Conservation (phyloP, 1,139 yeast genomes). For the Yamadazyma sp. region DNA sequence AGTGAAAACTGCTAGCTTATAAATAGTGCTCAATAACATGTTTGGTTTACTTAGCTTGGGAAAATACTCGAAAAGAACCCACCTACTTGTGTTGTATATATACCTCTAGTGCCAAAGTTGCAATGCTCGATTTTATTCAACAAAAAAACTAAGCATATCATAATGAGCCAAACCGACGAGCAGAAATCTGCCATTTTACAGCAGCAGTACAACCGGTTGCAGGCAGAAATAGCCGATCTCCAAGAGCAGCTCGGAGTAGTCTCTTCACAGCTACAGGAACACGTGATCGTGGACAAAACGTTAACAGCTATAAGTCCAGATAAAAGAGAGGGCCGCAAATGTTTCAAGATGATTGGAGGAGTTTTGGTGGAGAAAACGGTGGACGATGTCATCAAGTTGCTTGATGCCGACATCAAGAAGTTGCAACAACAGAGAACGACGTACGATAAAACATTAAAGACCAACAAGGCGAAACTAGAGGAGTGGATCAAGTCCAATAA, state of each 20-base stretch:
- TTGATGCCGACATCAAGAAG: conserved; percentile 57
- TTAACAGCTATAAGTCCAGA: conserved; percentile 29
- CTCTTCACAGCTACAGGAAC: conserved; percentile 42
- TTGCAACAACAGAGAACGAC: conserved; percentile 43
- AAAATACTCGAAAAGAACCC: neutral
- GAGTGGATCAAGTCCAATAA: conserved; percentile 67
- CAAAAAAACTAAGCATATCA: neutral
- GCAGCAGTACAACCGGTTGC: conserved; percentile 60
- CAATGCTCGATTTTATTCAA: conserved; percentile 1
- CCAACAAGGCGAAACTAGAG: conserved; percentile 56
- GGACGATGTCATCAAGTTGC: conserved; percentile 67
- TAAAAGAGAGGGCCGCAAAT: conserved; percentile 60
- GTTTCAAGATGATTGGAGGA: conserved; percentile 94
- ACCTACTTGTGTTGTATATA: too few species aligned
- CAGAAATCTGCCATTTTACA: conserved; percentile 53
- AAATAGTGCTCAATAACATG: neutral
- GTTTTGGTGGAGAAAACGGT: conserved; percentile 84
- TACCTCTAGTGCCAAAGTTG: neutral
- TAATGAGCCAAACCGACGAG: conserved; percentile 27
- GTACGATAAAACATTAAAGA: conserved; percentile 46
- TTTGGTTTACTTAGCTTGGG: neutral
- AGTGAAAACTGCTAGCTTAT: neutral
- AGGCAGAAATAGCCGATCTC: conserved; percentile 56
- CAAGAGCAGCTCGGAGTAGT: conserved; percentile 57
- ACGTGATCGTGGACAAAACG: conserved; percentile 38